phyloP scores from a whole-genome alignment of 169 alveolate genomes.

The Eimeria sp. region DNA sequence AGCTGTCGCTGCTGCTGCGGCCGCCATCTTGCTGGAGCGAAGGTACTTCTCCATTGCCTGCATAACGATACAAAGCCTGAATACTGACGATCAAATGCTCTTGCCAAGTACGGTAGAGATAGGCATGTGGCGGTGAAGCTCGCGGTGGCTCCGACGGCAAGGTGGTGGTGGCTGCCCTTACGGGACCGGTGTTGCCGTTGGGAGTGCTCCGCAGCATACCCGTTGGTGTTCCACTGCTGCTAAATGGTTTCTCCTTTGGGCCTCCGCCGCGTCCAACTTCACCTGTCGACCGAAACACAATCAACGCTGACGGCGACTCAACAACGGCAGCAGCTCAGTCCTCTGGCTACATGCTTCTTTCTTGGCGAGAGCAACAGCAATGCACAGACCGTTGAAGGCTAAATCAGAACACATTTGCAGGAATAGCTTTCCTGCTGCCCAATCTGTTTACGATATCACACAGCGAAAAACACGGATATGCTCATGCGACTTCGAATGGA shows the following conservation, averaged over 20 bases:
- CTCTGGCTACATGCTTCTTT: background rate
- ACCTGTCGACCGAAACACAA: slow-evolving; percentile 32
- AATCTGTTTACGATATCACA: background rate
- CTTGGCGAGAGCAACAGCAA: background rate
- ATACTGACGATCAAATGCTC: background rate
- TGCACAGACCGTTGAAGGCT: background rate
- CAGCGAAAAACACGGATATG: background rate
- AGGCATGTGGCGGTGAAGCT: background rate
- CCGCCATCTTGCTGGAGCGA: slow-evolving; percentile 79
- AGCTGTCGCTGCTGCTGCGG: slow-evolving; percentile 67
- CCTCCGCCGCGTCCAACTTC: slow-evolving; percentile 57
- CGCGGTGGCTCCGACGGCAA: background rate
- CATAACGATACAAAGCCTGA: background rate
- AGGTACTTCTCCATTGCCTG: slow-evolving; percentile 81
- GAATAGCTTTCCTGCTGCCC: background rate
- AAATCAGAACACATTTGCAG: background rate
- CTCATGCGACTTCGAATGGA: background rate
- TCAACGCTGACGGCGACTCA: background rate
- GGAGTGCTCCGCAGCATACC: background rate
- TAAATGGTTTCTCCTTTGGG: slow-evolving; percentile 30
- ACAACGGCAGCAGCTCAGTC: background rate
- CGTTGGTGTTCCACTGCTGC: slow-evolving; percentile 59
- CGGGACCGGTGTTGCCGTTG: background rate
- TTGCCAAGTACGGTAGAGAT: background rate
- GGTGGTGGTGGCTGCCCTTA: background rate